A percentile compares a stretch with the other conserved stretches of the same genome.
These are phyloP conservation scores for Citrus inodora DNA, from an alignment of 345 rosid species.

Conservation along the genomic window DNA sequence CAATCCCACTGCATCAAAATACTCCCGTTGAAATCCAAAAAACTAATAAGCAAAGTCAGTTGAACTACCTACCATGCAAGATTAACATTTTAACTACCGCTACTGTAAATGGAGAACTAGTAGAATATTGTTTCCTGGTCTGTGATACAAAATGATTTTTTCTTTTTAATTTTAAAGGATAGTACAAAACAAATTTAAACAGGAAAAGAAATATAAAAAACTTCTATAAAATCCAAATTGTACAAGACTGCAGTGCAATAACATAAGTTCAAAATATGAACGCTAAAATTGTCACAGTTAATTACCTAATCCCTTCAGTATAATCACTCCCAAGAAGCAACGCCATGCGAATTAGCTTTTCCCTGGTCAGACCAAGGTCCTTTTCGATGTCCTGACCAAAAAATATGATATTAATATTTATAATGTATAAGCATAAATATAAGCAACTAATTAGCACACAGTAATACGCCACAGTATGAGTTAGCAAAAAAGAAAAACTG, in stretches of 20 bases:
- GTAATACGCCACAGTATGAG: neutral
- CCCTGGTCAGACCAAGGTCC: constrained; percentile 83
- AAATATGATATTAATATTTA: neutral
- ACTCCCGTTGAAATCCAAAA: constrained; percentile 15
- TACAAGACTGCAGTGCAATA: neutral
- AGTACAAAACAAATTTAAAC: no score
- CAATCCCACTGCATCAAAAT: constrained; percentile 77
- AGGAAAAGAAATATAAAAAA: neutral
- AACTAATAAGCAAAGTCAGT: constrained; percentile 7
- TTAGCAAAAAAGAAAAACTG: neutral
- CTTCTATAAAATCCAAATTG: neutral
- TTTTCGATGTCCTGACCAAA: constrained; percentile 77
- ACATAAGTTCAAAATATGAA: neutral
- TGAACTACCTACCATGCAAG: neutral
- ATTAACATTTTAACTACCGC: neutral
- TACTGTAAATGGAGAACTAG: neutral
- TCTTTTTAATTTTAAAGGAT: no score
- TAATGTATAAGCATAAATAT: neutral
- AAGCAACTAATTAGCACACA: neutral
- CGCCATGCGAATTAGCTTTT: constrained; percentile 82
- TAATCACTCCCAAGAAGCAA: constrained; percentile 98
- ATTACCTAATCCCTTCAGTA: constrained; percentile 95
- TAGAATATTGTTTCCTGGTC: neutral
- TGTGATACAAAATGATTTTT: neutral
- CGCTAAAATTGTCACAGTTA: neutral